Conservation (phyloP, 2,329 filamentous ascomycete genomes). For the Colletotrichum sansevieriae region DNA sequence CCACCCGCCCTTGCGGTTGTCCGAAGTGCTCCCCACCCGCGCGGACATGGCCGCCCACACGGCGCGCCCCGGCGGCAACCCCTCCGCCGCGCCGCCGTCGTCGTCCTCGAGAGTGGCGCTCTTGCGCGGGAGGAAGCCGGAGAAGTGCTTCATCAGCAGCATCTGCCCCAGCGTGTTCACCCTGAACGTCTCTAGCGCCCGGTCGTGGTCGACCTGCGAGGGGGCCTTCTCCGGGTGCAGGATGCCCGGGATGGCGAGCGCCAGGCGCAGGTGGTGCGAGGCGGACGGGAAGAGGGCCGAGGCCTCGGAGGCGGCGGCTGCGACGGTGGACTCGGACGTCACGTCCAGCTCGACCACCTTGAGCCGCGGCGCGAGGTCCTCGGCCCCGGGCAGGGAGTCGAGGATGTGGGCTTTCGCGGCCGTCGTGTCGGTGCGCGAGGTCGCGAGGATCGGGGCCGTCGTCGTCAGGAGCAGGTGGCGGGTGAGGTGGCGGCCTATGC, state of each 20-base stretch:
- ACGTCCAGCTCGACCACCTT: conserved; percentile 59
- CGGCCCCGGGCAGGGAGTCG: conserved; percentile 45
- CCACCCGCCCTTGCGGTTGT: conserved; percentile 84
- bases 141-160: conserved; percentile 82
- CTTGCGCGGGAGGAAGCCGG: conserved; percentile 74
- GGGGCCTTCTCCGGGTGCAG: conserved; percentile 81
- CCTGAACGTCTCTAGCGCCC: conserved; percentile 76
- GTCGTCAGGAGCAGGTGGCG: conserved; percentile 62
- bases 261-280: conserved; percentile 74
- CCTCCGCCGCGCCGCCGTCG: conserved; percentile 13
- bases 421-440: conserved; percentile 53
- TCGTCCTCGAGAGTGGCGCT: conserved; percentile 52
- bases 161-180: conserved; percentile 82
- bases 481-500: conserved; percentile 63
- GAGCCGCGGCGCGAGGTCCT: conserved; percentile 51
- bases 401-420: conserved; percentile 53
- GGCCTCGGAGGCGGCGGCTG: conserved; percentile 65
- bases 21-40: conserved; percentile 79
- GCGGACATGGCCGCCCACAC: conserved; percentile 83
- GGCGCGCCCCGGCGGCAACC: conserved; percentile 59
- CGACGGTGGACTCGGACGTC: conserved; percentile 72
- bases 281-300: conserved; percentile 63
- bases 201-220: conserved; percentile 70
- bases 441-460: conserved; percentile 61
- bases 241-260: conserved; percentile 78